Evolutionary conservation across 257 asterid genomes (phyloP), one percentile per base, ranked within the genome.

Genomic region (Henckelia pumila): DNA sequence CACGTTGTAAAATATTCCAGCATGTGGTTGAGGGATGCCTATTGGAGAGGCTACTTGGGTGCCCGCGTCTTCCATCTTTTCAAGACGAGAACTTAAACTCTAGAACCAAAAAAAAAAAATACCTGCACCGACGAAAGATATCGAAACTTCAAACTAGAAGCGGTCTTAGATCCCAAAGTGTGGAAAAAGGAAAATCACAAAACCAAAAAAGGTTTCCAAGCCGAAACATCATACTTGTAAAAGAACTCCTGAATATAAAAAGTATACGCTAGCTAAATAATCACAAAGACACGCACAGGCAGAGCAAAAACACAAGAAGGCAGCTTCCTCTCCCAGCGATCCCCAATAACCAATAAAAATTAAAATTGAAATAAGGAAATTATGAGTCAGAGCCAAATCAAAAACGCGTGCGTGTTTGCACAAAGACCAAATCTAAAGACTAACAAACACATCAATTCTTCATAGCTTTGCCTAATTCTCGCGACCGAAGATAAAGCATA

Each of bases 1-100:
- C 6, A 83, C 52, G 63, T 72, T 79, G 21, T 75, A 65, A 70
- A 81, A 88, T 24, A 81, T 76, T 56, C 76, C 80, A 6, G 80
- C 32, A 56, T 78, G 73, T 25, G 81, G 64, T 62, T 82, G 92
- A 72, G 78, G 89, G 65, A 84, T 52, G 82, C 77, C 76, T 47
- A 79, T 28, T 14, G 89, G 92, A 47, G 88, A 30, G 71, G 82
- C 92, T 66, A 85, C 84, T 72, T 79, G 81, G 35, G 89, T 62
- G 9, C 90, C 85, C 50, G 71, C 68, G 56, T 87, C 96, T 67
- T 89, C 95, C 95, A 89, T 86, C 53, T 60, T 59, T 63, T 11
- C 50, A 6, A 22, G 44, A 73, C 17, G 56, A 59, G 29, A 69
- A 25, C 50, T 59, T 32, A 13, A 61, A 24, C 23, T 60, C 56